Base-by-base conservation (phyloP, 345 rosid species). In the Iberis pinnata region DNA sequence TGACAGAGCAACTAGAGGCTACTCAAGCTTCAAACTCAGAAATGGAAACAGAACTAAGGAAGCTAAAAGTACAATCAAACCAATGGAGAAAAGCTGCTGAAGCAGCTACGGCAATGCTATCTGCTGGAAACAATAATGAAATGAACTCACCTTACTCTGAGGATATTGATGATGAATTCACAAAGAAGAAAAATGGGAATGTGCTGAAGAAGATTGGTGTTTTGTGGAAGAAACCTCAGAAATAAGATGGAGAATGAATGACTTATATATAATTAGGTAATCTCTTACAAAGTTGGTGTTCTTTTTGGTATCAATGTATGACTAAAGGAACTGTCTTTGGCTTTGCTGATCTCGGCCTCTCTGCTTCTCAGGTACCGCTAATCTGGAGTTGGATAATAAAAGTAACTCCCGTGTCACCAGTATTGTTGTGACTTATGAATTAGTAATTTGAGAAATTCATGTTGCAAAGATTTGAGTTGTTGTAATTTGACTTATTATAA, bases 21-120 rank as follows among this genome's bases (percentile, higher is more conserved):
- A 80, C 84, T 16, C 95, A 86, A 66, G 73, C 71, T 29, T 76
- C 83, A 12, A 82, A 74, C 60, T 66, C 80, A 0, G 90, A 86
- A 44, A 73, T 80, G 78, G 95, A 87, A 61, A 68, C 80, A 4
- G 95, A 87, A 51, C 64, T 87, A 49, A 82, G 97, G 77, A 83
- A 75, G 76, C 74, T 88, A 29, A 93, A 88, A 76, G 99, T 93
- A 49, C 99, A 93, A 59, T 74, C 99, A 7, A 90, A 93, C 61
- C 99, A 93, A 63, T 93, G 95, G 97, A 84, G 95, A 68, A 93
- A 93, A 78, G 99, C 99, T 43, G 94, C 95, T 0, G 99, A 93
- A 68, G 94, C 95, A 12, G 99, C 99, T 9, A 82, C 95, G 0
- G 69, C 95, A 1, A 86, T 93, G 87, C 82, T 93, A 67, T 81